Evolutionary conservation across 2,329 filamentous ascomycete genomes (phyloP), one percentile per base, ranked within the genome.

Genomic region (Scedosporium aurantiacum): DNA sequence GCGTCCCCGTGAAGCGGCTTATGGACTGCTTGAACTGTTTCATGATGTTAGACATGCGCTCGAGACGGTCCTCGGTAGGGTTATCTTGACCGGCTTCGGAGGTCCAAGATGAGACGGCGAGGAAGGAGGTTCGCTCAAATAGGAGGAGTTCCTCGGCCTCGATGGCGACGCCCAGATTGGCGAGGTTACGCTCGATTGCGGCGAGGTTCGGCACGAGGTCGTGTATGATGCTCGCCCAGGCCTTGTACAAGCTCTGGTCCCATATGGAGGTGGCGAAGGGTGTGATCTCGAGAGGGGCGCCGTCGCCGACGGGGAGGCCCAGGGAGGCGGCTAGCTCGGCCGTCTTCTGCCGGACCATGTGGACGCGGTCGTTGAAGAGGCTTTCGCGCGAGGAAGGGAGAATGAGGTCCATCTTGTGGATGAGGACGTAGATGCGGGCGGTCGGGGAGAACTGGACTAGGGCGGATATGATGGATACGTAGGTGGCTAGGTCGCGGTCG

Each of bases 361-460:
- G 80, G 25, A 91, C 87, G 63, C 91, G 87, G 68, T 96, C 89
- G 64, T 93, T 87, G 73, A 96, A 97, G 65, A 96, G 85, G 63
- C 84, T 79, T 70, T 91, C 87, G 63, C 92, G 89, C 66, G 88
- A 84, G 62, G 88, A 83, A 45, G 86, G 83, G 66, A 92, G 89
- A 57, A 97, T 91, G 27, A 99, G 83, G 72, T 99, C 94, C 89
- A 99, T 97, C 76, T 99, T 99, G 85, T 99, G 94, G 66, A 99
- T 89, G 54, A 99, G 84, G 64, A 94, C 89, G 76, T 97, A 99
- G 69, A 99, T 87, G 72, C 90, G 89, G 64, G 93, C 91, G 2
- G 79, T 78, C 37, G 83, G 79, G 57, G 90, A 95, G 79, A 86
- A 96, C 75, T 97, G 92, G 61, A 87, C 83, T 45, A 99, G 81